Conservation (phyloP, 2,329 filamentous ascomycete genomes). For the Meredithiella fracta region DNA sequence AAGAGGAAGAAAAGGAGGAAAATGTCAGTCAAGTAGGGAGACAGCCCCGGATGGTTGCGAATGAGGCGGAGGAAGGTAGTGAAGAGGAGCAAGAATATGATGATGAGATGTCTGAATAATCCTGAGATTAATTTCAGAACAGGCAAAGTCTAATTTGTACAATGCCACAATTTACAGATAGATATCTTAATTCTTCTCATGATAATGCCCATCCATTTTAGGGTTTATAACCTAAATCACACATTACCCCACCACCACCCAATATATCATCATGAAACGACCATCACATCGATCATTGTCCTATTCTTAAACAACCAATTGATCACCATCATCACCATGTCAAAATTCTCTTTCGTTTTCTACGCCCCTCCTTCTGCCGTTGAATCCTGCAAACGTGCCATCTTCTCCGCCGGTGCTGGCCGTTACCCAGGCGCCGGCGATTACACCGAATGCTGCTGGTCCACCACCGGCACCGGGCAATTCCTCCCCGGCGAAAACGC, state of each 20-base stretch:
- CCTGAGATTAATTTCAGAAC: neutral
- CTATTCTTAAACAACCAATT: neutral
- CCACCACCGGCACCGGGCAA: conserved; percentile 40
- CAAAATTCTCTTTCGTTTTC: conserved; percentile 30
- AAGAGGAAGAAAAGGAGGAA: conserved; percentile 19
- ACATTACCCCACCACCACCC: neutral
- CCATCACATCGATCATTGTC: neutral
- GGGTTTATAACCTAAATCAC: neutral
- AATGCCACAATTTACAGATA: too few species aligned
- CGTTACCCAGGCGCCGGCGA: conserved; percentile 32
- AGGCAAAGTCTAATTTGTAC: too few species aligned
- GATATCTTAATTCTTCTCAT: too few species aligned
- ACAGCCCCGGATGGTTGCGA: conserved; percentile 15
- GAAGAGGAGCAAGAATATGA: conserved; percentile 19
- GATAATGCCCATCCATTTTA: neutral
- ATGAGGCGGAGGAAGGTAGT: conserved; percentile 17
- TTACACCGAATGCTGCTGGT: conserved; percentile 40
- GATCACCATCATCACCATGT: neutral
- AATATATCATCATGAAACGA: neutral
- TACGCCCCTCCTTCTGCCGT: conserved; percentile 29
- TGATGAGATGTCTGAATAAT: conserved; percentile 6
- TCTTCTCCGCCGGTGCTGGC: conserved; percentile 43
- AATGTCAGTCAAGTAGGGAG: conserved; percentile 15
- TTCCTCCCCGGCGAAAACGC: conserved; percentile 46
- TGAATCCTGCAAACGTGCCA: conserved; percentile 35